Evolutionary conservation across 2,329 filamentous ascomycete species (phyloP).

Genomic region (Drechslerella dactyloides): DNA sequence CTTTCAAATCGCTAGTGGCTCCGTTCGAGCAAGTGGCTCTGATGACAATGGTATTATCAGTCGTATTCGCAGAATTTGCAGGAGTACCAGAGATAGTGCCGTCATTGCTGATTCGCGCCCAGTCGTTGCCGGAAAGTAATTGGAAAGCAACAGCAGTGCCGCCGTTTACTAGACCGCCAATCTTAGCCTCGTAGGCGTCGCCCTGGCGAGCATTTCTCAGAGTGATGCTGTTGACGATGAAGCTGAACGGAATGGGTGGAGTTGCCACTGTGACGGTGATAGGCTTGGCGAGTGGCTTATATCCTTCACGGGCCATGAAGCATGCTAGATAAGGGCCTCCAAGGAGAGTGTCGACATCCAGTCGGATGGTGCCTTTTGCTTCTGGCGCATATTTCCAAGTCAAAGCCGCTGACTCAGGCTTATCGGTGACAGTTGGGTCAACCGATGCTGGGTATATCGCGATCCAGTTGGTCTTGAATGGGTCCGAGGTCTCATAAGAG

Average conservation of each 20-base stretch:
- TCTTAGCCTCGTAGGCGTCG: constrained; percentile 56
- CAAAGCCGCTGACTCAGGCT: constrained; percentile 55
- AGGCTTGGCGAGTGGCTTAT: constrained; percentile 58
- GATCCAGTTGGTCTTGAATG: constrained; percentile 58
- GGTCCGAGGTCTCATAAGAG: constrained; percentile 56
- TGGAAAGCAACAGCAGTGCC: constrained; percentile 53
- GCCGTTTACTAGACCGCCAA: constrained; percentile 57
- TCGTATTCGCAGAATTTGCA: constrained; percentile 25
- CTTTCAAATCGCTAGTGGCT: constrained; percentile 54
- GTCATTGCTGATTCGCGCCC: constrained; percentile 56
- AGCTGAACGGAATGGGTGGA: constrained; percentile 46
- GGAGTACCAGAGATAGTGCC: constrained; percentile 59
- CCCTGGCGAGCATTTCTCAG: constrained; percentile 58
- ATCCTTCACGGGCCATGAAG: constrained; percentile 58
- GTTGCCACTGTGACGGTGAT: constrained; percentile 53
- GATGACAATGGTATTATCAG: constrained; percentile 52
- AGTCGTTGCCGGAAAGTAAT: constrained; percentile 52
- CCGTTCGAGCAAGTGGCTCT: constrained; percentile 54
- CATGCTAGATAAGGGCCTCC: constrained; percentile 58
- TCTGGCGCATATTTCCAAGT: constrained; percentile 57
- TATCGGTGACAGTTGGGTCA: constrained; percentile 57
- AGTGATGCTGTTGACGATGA: constrained; percentile 56
- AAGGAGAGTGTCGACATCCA: constrained; percentile 54
- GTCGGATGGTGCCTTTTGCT: constrained; percentile 54
- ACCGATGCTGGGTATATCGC: constrained; percentile 57